Percentiles rank a stretch among this genome's conserved stretches.
Evolutionary conservation across 2,329 filamentous ascomycete genomes (phyloP).

Genomic region (Beauveria varroae): DNA sequence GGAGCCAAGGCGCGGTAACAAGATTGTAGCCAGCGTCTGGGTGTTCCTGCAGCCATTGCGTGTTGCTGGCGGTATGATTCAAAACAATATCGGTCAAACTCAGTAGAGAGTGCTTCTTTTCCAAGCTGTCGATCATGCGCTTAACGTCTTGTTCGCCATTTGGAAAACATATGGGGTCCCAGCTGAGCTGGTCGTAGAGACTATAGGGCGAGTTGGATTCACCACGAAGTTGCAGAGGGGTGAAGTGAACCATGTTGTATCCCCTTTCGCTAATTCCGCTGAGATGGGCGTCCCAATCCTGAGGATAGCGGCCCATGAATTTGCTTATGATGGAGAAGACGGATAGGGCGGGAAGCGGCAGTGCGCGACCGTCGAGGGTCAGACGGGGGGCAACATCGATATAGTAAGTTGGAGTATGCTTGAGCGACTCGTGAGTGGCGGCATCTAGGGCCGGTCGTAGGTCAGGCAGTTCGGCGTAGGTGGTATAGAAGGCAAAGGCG

Average conservation of each 20-base stretch:
- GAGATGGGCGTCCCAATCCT: slow-evolving; percentile 84
- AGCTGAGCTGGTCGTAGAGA: slow-evolving; percentile 83
- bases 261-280: slow-evolving; percentile 81
- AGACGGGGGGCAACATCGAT: slow-evolving; percentile 86
- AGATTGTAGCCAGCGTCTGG: slow-evolving; percentile 95
- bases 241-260: slow-evolving; percentile 99
- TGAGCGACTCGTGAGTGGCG: slow-evolving; percentile 35
- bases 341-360: slow-evolving; percentile 82
- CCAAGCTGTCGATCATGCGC: slow-evolving; percentile 70
- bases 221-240: slow-evolving; percentile 81
- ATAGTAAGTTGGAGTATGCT: slow-evolving; percentile 74
- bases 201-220: slow-evolving; percentile 95
- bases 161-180: slow-evolving; percentile 77
- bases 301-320: slow-evolving; percentile 90
- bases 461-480: slow-evolving; percentile 78
- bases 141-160: slow-evolving; percentile 76
- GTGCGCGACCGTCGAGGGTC: slow-evolving; percentile 60
- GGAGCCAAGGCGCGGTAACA: slow-evolving; percentile 73
- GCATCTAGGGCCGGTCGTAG: slow-evolving; percentile 30
- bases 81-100: slow-evolving; percentile 94
- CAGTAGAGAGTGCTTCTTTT: slow-evolving; percentile 75
- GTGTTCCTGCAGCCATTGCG: slow-evolving; percentile 86
- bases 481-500: slow-evolving; percentile 90
- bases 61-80: slow-evolving; percentile 96
- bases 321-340: slow-evolving; percentile 95